Evolutionary conservation across 495 filamentous ascomycete genomes (phyloP).

Genomic region (Staphylotrichum longicolle): DNA sequence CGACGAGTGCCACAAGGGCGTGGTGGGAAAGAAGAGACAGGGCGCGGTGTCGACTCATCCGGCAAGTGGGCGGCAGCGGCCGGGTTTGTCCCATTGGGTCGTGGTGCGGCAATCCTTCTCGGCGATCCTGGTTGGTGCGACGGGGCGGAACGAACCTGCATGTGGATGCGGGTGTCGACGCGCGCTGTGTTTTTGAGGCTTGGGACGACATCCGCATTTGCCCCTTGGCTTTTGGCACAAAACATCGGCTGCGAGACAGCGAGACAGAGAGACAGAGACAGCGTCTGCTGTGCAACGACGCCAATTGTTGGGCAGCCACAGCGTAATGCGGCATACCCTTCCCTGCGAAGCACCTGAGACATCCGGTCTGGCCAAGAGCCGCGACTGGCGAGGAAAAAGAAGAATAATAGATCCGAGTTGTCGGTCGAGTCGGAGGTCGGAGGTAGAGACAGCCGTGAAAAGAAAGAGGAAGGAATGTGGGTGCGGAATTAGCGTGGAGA

Average conservation of each 20-base stretch:
- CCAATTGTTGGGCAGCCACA: too few relatives aligned
- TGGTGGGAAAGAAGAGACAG: not conserved
- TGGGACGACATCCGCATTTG: not conserved
- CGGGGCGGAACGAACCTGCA: constrained; percentile 17
- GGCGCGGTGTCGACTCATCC: constrained; percentile 3
- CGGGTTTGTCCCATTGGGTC: constrained; percentile 3
- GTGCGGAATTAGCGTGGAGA: not conserved
- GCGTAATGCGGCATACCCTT: too few relatives aligned
- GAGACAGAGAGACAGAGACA: too few relatives aligned
- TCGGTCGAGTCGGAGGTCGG: too few relatives aligned
- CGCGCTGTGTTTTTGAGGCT: not conserved
- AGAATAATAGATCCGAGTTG: too few relatives aligned
- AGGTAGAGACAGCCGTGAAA: too few relatives aligned
- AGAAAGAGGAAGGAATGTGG: too few relatives aligned
- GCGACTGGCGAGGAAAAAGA: too few relatives aligned
- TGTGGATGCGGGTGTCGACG: not conserved
- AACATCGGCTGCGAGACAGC: too few relatives aligned
- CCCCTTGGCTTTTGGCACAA: not conserved
- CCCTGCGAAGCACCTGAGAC: too few relatives aligned
- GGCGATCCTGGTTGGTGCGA: constrained; percentile 11
- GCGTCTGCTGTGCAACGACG: not conserved
- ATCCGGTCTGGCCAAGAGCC: too few relatives aligned
- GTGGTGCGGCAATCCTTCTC: not conserved
- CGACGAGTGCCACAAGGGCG: not conserved
- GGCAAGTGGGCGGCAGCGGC: not conserved